Percentiles rank a stretch among this genome's conserved stretches.
These are phyloP conservation scores for Penicillium sp. DNA, from an alignment of 2,329 filamentous ascomycete species.

Conservation along the genomic window DNA sequence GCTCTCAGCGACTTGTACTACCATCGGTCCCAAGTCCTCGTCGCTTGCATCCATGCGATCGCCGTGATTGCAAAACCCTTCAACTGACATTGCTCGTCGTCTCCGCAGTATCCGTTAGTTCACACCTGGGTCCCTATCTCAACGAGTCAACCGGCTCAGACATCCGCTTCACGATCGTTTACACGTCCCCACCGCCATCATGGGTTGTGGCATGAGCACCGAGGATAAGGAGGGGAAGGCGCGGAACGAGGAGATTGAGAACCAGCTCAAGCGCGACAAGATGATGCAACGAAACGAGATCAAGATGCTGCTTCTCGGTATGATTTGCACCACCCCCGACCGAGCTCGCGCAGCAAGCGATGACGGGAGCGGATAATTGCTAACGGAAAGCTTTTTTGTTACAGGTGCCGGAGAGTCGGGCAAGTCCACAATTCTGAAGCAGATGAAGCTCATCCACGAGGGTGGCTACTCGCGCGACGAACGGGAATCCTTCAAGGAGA, in stretches of 20 bases:
- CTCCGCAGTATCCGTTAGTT: background rate
- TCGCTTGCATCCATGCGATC: constrained; percentile 10
- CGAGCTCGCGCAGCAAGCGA: constrained; percentile 14
- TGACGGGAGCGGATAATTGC: no score
- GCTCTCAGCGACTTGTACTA: constrained; percentile 21
- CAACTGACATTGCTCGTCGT: background rate
- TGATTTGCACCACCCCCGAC: constrained; percentile 32
- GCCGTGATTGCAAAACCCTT: background rate
- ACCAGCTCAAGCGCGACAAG: constrained; percentile 96
- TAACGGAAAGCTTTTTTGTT: no score
- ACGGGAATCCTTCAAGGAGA: constrained; percentile 67
- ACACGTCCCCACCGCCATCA: constrained; percentile 56
- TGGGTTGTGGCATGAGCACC: constrained; percentile 99
- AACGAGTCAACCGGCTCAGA: constrained; percentile 14
- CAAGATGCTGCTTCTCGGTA: constrained; percentile 99
- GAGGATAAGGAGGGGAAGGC: constrained; percentile 99
- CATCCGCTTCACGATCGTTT: constrained; percentile 14
- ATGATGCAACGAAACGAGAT: constrained; percentile 99
- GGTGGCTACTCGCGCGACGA: constrained; percentile 95
- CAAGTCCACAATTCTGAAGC: constrained; percentile 91
- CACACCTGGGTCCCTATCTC: background rate
- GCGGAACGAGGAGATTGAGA: constrained; percentile 99
- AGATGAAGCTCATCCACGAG: constrained; percentile 99
- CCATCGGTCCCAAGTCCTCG: constrained; percentile 12
- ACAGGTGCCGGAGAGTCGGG: constrained; percentile 95